These are phyloP conservation scores for Scopulariopsis brevicaulis DNA, from an alignment of 2,329 filamentous ascomycete genomes.

Conservation along the genomic window DNA sequence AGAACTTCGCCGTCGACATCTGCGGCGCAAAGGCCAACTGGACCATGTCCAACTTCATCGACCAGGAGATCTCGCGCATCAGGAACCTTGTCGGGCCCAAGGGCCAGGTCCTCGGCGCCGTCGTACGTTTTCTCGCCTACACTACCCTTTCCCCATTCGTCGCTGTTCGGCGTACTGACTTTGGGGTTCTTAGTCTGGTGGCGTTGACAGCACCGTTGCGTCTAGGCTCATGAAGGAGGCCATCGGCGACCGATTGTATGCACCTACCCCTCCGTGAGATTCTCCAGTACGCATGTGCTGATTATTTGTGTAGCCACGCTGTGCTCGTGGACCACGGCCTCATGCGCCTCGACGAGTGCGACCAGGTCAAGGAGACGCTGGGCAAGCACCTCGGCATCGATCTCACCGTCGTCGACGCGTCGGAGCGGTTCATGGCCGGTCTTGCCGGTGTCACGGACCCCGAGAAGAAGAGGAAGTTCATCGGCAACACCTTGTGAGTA, in stretches of 20 bases:
- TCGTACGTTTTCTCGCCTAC: constrained; percentile 9
- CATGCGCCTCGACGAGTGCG: constrained; percentile 76
- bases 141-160: constrained; percentile 23
- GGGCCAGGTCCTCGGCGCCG: constrained; percentile 55
- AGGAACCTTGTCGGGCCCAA: constrained; percentile 68
- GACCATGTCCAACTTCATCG: constrained; percentile 76
- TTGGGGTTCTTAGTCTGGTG: constrained; percentile 38
- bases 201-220: constrained; percentile 83
- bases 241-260: constrained; percentile 52
- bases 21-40: constrained; percentile 69
- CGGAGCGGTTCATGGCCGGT: constrained; percentile 62
- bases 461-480: constrained; percentile 85
- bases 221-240: constrained; percentile 78
- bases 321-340: constrained; percentile 79
- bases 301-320: constrained; percentile 40
- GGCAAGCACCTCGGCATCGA: constrained; percentile 76
- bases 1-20: constrained; percentile 77
- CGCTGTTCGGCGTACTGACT: constrained; percentile 20
- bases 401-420: constrained; percentile 74
- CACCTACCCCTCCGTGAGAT: background rate
- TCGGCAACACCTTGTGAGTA: constrained; percentile 50
- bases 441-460: constrained; percentile 69
- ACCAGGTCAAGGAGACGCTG: constrained; percentile 70
- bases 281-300: background rate
- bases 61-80: constrained; percentile 72